phyloP scores from a whole-genome alignment of 2,329 filamentous ascomycete species.

The Fusarium algeriense region DNA sequence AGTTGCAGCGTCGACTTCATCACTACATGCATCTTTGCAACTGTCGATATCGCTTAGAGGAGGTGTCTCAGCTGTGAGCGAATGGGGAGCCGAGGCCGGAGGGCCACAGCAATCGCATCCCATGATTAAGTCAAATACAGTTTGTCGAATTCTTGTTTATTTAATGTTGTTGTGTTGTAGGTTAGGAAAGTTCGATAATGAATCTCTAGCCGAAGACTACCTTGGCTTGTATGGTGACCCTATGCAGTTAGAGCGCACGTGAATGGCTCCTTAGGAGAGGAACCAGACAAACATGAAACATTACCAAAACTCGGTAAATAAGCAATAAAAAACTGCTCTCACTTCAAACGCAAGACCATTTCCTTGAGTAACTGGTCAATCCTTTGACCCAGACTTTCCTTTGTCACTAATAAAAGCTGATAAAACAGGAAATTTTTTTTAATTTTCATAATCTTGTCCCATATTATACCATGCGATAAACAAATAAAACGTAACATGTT shows the following conservation, averaged over 20 bases:
- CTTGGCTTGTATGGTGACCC: slow-evolving; percentile 7
- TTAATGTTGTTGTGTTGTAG: background rate
- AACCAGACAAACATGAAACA: background rate
- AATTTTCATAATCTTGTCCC: slow-evolving; percentile 2
- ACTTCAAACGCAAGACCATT: background rate
- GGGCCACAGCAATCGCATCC: slow-evolving; percentile 35
- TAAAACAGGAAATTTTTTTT: background rate
- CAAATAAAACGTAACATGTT: slow-evolving; percentile 42
- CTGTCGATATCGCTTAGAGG: background rate
- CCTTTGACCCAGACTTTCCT: no score
- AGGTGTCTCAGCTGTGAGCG: background rate
- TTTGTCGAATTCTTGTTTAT: background rate
- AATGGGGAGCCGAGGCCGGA: background rate
- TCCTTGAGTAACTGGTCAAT: no score
- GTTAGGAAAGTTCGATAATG: background rate
- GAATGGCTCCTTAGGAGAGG: slow-evolving; percentile 12
- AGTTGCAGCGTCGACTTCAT: background rate
- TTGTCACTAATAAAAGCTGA: background rate
- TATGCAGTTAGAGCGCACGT: slow-evolving; percentile 14
- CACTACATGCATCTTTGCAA: slow-evolving; percentile 24
- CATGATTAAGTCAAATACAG: slow-evolving; percentile 12
- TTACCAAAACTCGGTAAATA: background rate
- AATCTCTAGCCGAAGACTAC: background rate
- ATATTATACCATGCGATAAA: slow-evolving; percentile 22
- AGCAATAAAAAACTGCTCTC: background rate